Base-by-base conservation (phyloP, 2,329 filamentous ascomycete species). In the Colletotrichum eremochloae region DNA sequence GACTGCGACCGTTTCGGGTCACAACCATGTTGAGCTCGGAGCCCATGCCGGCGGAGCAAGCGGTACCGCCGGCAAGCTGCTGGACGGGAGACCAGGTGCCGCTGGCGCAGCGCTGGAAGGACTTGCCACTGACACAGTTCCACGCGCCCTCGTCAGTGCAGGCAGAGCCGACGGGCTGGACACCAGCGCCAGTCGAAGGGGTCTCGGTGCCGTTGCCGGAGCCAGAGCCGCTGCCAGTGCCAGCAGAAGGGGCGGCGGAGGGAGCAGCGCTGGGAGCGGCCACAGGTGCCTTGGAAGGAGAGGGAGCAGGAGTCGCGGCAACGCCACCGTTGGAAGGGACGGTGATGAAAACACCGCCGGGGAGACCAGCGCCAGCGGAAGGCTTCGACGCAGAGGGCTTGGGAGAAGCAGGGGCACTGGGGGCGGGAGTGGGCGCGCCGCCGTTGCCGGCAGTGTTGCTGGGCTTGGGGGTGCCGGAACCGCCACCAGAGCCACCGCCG, bases 91-190 rank as follows among this genome's bases (percentile, higher is more conserved):
- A 86, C 88, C 88, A 90, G 0, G 75, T 48, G 11, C 88, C 87
- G 2, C 83, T 85, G 9, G 83, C 88, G 70, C 88, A 90, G 60
- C 86, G 87, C 78, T 90, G 87, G 84, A 84, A 90, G 0, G 83
- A 82, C 1, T 77, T 80, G 18, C 87, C 86, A 0, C 77, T 80
- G 8, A 89, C 80, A 74, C 88, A 90, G 81, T 89, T 89, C 85
- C 85, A 90, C 14, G 78, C 77, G 1, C 88, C 88, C 57, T 89
- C 86, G 1, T 74, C 58, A 9, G 82, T 75, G 79, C 88, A 90
- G 0, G 84, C 80, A 24, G 84, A 78, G 48, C 87, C 87, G 7
- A 79, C 80, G 1, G 85, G 75, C 33, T 83, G 73, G 1, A 75
- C 79, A n/a, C 77, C 78, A 5, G 79, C 75, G 18, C 76, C 75